Conservation (phyloP, 73 alveolate species). For the Stentor coeruleus region DNA sequence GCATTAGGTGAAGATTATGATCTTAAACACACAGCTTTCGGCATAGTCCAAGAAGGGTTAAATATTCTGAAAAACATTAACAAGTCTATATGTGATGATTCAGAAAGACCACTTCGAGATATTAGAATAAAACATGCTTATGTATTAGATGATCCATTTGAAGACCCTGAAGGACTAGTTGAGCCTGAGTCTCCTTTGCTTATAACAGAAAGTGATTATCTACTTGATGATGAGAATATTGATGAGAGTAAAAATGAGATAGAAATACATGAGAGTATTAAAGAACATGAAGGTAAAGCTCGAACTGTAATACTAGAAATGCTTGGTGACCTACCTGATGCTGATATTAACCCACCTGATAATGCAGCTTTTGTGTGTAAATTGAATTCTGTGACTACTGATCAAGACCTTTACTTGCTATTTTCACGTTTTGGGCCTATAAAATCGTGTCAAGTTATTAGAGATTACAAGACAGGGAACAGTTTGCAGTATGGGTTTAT, state of each 20-base stretch:
- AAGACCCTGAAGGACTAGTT: constrained; percentile 64
- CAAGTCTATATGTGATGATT: constrained; percentile 73
- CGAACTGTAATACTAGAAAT: constrained; percentile 91
- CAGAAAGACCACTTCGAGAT: constrained; percentile 86
- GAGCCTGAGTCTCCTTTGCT: constrained; percentile 90
- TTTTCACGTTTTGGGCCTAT: constrained; percentile 95
- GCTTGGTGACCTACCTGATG: constrained; percentile 98
- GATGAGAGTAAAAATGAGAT: constrained; percentile 63
- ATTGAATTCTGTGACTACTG: constrained; percentile 95
- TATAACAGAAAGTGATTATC: constrained; percentile 56
- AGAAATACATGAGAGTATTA: constrained; percentile 66
- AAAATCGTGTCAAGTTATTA: constrained; percentile 89
- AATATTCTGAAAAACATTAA: constrained; percentile 80
- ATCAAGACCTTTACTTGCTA: constrained; percentile 78
- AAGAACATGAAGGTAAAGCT: constrained; percentile 75
- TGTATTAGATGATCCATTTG: constrained; percentile 91
- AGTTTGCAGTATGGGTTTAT: constrained; percentile 98
- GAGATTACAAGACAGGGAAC: constrained; percentile 99
- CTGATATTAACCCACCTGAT: constrained; percentile 99
- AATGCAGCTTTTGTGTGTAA: constrained; percentile 96
- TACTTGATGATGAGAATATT: constrained; percentile 72
- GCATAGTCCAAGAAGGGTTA: constrained; percentile 90
- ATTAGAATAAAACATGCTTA: constrained; percentile 87
- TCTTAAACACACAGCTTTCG: constrained; percentile 97
- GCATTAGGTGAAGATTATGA: constrained; percentile 72